Conservation (phyloP, 2,329 filamentous ascomycete genomes). For the Fonsecaea nubica region DNA sequence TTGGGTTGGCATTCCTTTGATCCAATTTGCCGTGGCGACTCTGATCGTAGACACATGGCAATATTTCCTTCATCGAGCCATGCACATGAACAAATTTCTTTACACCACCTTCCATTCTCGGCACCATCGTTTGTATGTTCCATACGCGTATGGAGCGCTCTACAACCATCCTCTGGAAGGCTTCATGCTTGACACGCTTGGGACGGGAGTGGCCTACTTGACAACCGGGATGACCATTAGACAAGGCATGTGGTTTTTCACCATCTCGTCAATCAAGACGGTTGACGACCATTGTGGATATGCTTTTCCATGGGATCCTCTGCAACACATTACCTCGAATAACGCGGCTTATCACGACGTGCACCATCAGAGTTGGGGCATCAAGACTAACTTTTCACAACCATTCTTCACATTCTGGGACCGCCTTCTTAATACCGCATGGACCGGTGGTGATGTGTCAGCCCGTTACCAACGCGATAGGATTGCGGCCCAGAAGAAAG, state of each 20-base stretch:
- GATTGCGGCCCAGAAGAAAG: slow-evolving; percentile 62
- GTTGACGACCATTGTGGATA: slow-evolving; percentile 98
- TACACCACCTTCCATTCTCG: slow-evolving; percentile 84
- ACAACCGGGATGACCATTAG: slow-evolving; percentile 80
- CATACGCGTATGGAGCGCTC: slow-evolving; percentile 93
- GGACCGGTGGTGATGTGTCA: slow-evolving; percentile 71
- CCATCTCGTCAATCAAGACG: slow-evolving; percentile 88
- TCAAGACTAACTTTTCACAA: slow-evolving; percentile 70
- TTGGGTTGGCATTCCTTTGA: slow-evolving; percentile 73
- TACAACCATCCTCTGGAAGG: slow-evolving; percentile 97
- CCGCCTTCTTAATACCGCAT: slow-evolving; percentile 77
- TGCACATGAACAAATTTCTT: slow-evolving; percentile 97
- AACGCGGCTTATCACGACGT: slow-evolving; percentile 98
- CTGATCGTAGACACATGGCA: slow-evolving; percentile 93
- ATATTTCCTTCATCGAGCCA: slow-evolving; percentile 93
- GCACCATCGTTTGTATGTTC: slow-evolving; percentile 95
- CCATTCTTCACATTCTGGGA: slow-evolving; percentile 93
- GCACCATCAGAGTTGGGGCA: slow-evolving; percentile 98
- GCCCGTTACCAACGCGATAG: slow-evolving; percentile 65
- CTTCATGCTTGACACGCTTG: slow-evolving; percentile 88
- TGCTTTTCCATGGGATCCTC: slow-evolving; percentile 89
- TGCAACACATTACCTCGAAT: slow-evolving; percentile 91
- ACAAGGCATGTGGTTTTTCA: slow-evolving; percentile 89
- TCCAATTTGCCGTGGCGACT: slow-evolving; percentile 79
- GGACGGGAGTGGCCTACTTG: slow-evolving; percentile 84